Base-by-base conservation (phyloP, 116 monocot genomes). In the Dioscorea cayenensis region DNA sequence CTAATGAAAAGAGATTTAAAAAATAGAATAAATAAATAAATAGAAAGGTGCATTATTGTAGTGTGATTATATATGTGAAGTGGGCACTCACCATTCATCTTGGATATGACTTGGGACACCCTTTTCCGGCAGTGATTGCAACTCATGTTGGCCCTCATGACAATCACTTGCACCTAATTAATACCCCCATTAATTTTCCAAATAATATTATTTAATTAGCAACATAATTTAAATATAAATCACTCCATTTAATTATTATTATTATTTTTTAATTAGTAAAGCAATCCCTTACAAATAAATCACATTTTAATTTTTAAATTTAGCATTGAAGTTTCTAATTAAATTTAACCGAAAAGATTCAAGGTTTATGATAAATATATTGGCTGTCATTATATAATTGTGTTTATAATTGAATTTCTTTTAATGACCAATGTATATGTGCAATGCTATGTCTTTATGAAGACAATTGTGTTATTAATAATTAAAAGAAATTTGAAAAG, bases 71-170 rank as follows among this genome's bases (percentile, higher is more conserved):
- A 25, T 63, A 61, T 6, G 43, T 16, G n/a, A 35, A 25, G 38
- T 43, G 14, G 35, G 70, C 58, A 20, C 83, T 83, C 68, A 94
- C 93, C 79, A 48, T 90, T 94, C 90, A 94, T 94, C 80, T 81
- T 87, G 67, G 93, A 81, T 20, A 85, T 74, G 12, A 90, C 49
- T 7, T 73, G 67, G 6, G 87, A 69, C 52, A 94, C 90, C 38
- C 87, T 80, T 22, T 74, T 64, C 13, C 83, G 75, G 71, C 92
- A 86, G 72, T 84, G 84, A 25, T 6, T 71, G 78, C 93, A 84
- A 10, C 81, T 74, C 81, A 85, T 80, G 66, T 90, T 83, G 14
- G 90, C 87, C 63, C 68, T 84, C 71, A 89, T 65, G 29, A 92
- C 89, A 72, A 92, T 78, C 75, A 86, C 86, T 66, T 92, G 89